Evolutionary conservation across 768 basidiomycete genomes (phyloP), one percentile per base, ranked within the genome.

Genomic region (Termitomyces heimii): DNA sequence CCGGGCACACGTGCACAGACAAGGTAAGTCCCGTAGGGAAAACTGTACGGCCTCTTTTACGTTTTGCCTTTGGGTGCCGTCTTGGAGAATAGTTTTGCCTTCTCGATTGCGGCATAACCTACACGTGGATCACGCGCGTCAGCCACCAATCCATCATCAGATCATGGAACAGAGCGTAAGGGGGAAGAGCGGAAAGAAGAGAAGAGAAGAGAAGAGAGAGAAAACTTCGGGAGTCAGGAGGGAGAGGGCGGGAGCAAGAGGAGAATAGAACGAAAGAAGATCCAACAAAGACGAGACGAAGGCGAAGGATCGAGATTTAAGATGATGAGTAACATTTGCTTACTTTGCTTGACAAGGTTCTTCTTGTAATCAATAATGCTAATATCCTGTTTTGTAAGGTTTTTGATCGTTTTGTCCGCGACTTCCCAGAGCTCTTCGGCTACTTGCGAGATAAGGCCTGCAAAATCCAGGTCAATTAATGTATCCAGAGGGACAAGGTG

Each of bases 351-450:
- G 51, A 90, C 76, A 45, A 97, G 79, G 59, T 84, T 83, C 75
- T 82, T 87, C 82, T 98, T 98, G 80, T 98, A 98, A 71, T 94
- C 90, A 32, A 89, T 75, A 68, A 98, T 98, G 50, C 83, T 86
- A 68, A 98, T 93, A 62, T 93, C 94, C 64, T 84, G 78, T 77
- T 88, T 94, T 26, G 94, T 90, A 60, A 99, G 74, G 74, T 98
- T 97, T 71, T 82, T 82, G 70, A 99, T 94, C 68, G 91, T 93
- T 74, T 88, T 88, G 70, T 94, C 82, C 68, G 93, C 92, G 54
- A 99, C 97, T 72, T 99, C 97, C 97, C 97, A 99, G 8, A 99
- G 85, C 71, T 98, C 96, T 69, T 98, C 92, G 39, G 96, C 97
- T 37, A 99, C 96, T 76, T 98, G 95, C 50, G 89, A 89, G 73